Evolutionary conservation across 768 basidiomycete genomes (phyloP).

Genomic region (Phylloporus scabripes): DNA sequence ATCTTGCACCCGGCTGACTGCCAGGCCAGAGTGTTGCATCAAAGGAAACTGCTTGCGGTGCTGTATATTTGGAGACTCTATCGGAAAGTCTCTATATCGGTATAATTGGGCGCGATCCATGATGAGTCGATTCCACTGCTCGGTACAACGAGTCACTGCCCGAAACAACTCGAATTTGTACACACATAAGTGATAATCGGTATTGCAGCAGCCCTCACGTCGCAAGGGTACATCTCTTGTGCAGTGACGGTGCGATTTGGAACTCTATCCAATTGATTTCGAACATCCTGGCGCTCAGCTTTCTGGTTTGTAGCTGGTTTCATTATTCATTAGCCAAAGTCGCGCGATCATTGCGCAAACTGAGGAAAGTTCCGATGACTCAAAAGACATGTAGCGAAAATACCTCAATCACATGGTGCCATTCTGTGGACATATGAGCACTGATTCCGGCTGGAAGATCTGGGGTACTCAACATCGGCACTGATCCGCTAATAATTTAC

Average conservation of each 20-base stretch:
- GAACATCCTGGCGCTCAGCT: neutral
- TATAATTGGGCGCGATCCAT: neutral
- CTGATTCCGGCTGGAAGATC: too few relatives aligned
- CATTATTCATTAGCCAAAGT: neutral
- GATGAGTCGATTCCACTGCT: neutral
- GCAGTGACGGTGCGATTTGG: neutral
- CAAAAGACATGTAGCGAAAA: neutral
- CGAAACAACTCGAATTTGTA: neutral
- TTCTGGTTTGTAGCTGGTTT: neutral
- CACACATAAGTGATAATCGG: neutral
- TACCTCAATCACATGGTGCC: neutral
- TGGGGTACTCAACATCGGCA: too few relatives aligned
- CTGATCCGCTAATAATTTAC: too few relatives aligned
- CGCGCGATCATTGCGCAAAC: neutral
- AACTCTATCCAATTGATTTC: neutral
- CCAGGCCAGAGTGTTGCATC: neutral
- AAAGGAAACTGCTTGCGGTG: neutral
- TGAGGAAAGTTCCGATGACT: neutral
- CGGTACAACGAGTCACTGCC: neutral
- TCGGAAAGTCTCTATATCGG: neutral
- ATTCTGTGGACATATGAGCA: neutral
- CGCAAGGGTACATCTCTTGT: neutral
- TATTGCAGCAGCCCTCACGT: neutral
- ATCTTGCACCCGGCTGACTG: neutral
- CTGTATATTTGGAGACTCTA: neutral